Percentiles rank a stretch among this genome's conserved stretches.
Conservation (phyloP, 2,329 filamentous ascomycete genomes). For the Leptographium lundbergii region DNA sequence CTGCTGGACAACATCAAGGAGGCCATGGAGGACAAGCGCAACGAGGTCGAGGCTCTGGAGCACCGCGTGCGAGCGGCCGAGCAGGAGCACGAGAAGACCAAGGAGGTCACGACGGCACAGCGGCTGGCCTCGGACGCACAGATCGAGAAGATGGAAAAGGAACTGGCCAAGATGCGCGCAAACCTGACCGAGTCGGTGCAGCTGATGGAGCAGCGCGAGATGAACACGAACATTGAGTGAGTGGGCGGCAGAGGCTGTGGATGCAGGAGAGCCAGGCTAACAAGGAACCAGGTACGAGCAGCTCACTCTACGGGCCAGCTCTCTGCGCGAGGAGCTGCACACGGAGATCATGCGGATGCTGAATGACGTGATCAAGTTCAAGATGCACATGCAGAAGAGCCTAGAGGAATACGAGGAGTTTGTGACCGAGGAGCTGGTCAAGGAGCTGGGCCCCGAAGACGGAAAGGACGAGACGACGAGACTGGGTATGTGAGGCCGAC, state of each 20-base stretch:
- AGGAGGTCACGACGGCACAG: constrained; percentile 74
- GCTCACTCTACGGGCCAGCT: constrained; percentile 68
- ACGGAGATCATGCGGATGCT: constrained; percentile 92
- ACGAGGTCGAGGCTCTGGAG: constrained; percentile 82
- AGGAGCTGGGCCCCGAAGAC: constrained; percentile 59
- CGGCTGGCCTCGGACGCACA: constrained; percentile 83
- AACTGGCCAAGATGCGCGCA: constrained; percentile 83
- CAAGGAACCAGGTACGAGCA: constrained; percentile 62
- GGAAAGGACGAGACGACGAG: constrained; percentile 17
- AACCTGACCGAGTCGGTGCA: constrained; percentile 77
- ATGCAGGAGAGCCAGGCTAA: not conserved
- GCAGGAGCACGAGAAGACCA: constrained; percentile 87
- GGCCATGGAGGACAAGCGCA: constrained; percentile 88
- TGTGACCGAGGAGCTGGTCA: constrained; percentile 85
- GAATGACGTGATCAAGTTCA: constrained; percentile 97
- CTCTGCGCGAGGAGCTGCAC: constrained; percentile 91
- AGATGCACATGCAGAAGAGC: constrained; percentile 87
- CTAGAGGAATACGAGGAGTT: constrained; percentile 92
- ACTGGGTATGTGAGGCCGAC: not conserved
- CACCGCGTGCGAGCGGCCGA: constrained; percentile 80
- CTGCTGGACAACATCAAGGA: constrained; percentile 90
- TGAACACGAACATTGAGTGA: constrained; percentile 92
- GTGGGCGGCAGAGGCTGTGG: constrained; percentile 19
- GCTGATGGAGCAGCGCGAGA: constrained; percentile 85
- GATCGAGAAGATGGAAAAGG: constrained; percentile 98